phyloP scores from a whole-genome alignment of 495 filamentous ascomycete genomes.

The Annulohypoxylon bovei region DNA sequence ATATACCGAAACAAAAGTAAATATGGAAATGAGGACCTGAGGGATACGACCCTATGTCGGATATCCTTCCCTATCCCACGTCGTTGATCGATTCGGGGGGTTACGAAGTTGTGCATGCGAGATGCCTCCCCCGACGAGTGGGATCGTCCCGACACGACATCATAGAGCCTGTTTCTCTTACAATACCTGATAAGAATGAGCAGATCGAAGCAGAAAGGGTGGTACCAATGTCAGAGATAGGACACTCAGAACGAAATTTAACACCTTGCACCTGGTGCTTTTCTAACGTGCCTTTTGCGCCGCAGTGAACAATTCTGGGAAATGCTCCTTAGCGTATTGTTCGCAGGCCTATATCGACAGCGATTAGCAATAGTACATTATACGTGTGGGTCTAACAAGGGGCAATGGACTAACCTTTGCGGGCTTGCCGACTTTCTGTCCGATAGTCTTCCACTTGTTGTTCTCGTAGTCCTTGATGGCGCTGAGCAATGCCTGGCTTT shows the following conservation, averaged over 20 bases:
- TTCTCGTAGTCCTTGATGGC: slow-evolving; percentile 99
- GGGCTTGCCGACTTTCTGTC: slow-evolving; percentile 95
- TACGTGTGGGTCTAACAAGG: not conserved
- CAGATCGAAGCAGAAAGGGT: slow-evolving; percentile 26
- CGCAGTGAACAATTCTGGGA: slow-evolving; percentile 59
- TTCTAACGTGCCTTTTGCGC: slow-evolving; percentile 43
- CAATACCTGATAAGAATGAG: slow-evolving; percentile 39
- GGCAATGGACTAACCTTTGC: slow-evolving; percentile 75
- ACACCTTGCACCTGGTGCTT: slow-evolving; percentile 16
- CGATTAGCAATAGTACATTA: slow-evolving; percentile 12
- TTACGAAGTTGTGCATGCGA: not conserved
- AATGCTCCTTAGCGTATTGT: slow-evolving; percentile 98
- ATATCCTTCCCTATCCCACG: not conserved
- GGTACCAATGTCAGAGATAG: slow-evolving; percentile 15
- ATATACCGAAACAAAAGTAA: slow-evolving; percentile 35
- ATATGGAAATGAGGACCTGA: slow-evolving; percentile 9
- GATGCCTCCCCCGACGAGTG: not conserved
- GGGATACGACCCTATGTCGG: slow-evolving; percentile 1
- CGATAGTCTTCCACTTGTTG: slow-evolving; percentile 98
- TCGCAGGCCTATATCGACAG: slow-evolving; percentile 81
- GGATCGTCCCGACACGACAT: slow-evolving; percentile 2
- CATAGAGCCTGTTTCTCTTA: slow-evolving; percentile 32
- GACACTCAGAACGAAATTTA: slow-evolving; percentile 24
- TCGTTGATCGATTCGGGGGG: slow-evolving; percentile 14
- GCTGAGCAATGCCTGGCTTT: slow-evolving; percentile 86